Base-by-base conservation (phyloP, 1,284 basidiomycete genomes). In the Cryptococcus deneoformans region DNA sequence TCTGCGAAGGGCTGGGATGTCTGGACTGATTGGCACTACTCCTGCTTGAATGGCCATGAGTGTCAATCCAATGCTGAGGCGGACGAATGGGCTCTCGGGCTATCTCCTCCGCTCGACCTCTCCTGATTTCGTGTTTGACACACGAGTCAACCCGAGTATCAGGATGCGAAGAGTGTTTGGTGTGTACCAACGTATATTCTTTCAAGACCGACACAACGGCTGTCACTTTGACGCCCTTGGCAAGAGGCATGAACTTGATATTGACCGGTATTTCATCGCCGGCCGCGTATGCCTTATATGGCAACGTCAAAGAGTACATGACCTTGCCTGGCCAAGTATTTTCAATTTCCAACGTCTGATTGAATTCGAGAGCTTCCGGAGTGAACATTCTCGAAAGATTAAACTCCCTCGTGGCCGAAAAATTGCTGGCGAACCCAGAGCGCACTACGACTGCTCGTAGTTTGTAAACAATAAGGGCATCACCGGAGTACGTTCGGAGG, bases 311-410 rank as follows among this genome's bases (percentile, higher is more conserved):
- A 6, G 87, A 86, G 77, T 93, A 93, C 89, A 92, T 92, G 74
- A 94, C 80, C 79, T 95, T 97, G 43, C 89, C 88, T 0, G 93
- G 92, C 93, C 93, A 97, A 11, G 91, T 93, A 76, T 94, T 95
- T 77, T 95, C 92, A 53, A 83, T 81, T 76, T 97, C 93, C 58
- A 95, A 83, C 1, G 91, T 92, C 75, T 96, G 92, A 70, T 91
- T 92, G 80, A 91, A 96, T 77, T 96, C 93, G 66, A 95, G 84
- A 1, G 92, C 88, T 63, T 94, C 91, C 2, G 84, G 76, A 5
- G 85, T 82, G 67, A 92, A 88, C 2, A 87, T 85, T 56, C 92
- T 85, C 50, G 88, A 68, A 61, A 96, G 80, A 59, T 81, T 79
- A 56, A 96, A 83, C 10, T 85, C 83, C 48, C 80, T 78, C 50